Evolutionary conservation across 2,329 filamentous ascomycete genomes (phyloP).

Genomic region (Volutella citrinella): DNA sequence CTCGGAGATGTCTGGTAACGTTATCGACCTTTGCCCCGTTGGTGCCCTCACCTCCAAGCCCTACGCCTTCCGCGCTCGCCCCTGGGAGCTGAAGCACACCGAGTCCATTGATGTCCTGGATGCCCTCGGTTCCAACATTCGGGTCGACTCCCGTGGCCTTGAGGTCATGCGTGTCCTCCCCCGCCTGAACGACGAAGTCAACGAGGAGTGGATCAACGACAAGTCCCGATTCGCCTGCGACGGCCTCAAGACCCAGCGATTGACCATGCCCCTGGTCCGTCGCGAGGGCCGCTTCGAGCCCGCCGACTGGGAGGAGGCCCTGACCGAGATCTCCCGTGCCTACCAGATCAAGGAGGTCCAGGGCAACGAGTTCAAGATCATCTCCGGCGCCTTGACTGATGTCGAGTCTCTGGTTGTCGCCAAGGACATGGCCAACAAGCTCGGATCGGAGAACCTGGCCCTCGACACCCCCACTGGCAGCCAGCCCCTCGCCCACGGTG

Average conservation of each 20-base stretch:
- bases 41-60: conserved; percentile 96
- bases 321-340: conserved; percentile 80
- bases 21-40: conserved; percentile 97
- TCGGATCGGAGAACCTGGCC: conserved; percentile 93
- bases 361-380: conserved; percentile 92
- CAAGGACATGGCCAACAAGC: conserved; percentile 95
- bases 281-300: conserved; percentile 89
- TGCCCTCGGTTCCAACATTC: conserved; percentile 89
- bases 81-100: conserved; percentile 95
- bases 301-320: conserved; percentile 91
- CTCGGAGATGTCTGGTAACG: conserved; percentile 92
- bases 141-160: conserved; percentile 86
- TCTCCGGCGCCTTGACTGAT: conserved; percentile 88
- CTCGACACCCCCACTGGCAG: conserved; percentile 85
- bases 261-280: conserved; percentile 88
- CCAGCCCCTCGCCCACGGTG: conserved; percentile 82
- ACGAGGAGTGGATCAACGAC: conserved; percentile 99
- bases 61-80: conserved; percentile 93
- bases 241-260: conserved; percentile 90
- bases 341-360: conserved; percentile 77
- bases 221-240: conserved; percentile 97
- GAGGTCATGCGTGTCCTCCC: conserved; percentile 96
- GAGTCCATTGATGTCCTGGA: conserved; percentile 95
- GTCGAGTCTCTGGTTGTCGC: conserved; percentile 92
- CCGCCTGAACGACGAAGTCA: conserved; percentile 93